A percentile compares a stretch with the other conserved stretches of the same genome.
Conservation (phyloP, 352 stramenopile genomes). For the Phytophthora lateralis region DNA sequence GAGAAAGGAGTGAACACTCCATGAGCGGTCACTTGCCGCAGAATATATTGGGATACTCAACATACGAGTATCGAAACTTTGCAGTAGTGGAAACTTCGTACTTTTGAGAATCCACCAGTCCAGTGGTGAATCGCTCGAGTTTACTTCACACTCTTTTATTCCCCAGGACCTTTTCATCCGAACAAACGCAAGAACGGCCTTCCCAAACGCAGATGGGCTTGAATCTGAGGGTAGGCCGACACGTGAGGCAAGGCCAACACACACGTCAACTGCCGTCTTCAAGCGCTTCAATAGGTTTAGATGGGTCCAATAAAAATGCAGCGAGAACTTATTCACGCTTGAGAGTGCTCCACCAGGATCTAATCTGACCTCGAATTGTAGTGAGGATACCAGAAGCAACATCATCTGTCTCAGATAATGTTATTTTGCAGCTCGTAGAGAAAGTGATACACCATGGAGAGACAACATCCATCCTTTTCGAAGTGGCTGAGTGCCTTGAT, state of each 20-base stretch:
- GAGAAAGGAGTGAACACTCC: slow-evolving; percentile 3
- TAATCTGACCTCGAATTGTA: not conserved
- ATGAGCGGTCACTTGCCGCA: not conserved
- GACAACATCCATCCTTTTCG: not conserved
- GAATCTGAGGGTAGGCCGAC: not conserved
- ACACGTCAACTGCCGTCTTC: not conserved
- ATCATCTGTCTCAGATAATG: not conserved
- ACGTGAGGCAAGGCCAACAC: not conserved
- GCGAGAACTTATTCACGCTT: not conserved
- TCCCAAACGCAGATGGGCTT: not conserved
- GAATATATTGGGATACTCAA: not conserved
- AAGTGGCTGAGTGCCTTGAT: not conserved
- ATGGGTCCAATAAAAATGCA: not conserved
- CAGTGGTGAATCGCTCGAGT: not conserved
- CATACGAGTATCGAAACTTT: not conserved
- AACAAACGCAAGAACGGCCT: not conserved
- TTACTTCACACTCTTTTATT: not conserved
- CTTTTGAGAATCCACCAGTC: slow-evolving; percentile 2
- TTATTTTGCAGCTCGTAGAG: not conserved
- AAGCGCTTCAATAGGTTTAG: not conserved
- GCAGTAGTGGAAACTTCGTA: not conserved
- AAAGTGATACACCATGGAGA: slow-evolving; percentile 2
- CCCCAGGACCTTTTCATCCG: not conserved
- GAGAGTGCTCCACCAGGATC: not conserved
- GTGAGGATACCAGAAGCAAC: not conserved